A percentile compares a stretch with the other conserved stretches of the same genome.
Conservation (phyloP, 306 rosid genomes). For the Hippophae gyantsensis region DNA sequence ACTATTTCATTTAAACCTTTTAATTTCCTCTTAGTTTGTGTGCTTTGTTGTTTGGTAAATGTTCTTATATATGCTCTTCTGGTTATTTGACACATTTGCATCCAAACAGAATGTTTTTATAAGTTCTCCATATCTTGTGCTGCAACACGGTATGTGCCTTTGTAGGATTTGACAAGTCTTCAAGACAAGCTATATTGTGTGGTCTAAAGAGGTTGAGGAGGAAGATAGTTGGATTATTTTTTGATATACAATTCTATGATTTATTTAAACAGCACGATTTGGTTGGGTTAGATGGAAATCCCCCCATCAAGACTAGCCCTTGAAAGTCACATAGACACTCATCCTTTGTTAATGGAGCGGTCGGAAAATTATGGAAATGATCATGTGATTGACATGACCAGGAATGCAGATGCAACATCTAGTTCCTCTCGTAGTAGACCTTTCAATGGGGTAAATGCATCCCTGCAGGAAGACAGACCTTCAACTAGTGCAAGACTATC, state of each 20-base stretch:
- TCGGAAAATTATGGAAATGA: conserved; percentile 31
- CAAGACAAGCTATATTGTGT: conserved; percentile 15
- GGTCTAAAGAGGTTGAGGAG: conserved; percentile 13
- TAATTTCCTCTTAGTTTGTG: background rate
- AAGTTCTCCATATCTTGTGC: conserved; percentile 12
- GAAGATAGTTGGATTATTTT: conserved; percentile 10
- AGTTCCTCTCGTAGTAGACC: conserved; percentile 40
- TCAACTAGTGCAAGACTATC: conserved; percentile 27
- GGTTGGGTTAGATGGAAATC: conserved; percentile 54
- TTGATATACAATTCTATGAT: conserved; percentile 25
- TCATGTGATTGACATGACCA: conserved; percentile 52
- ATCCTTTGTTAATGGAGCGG: conserved; percentile 56
- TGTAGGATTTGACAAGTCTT: conserved; percentile 8
- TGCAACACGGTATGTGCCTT: conserved; percentile 9
- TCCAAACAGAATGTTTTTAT: conserved; percentile 22
- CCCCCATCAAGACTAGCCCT: conserved; percentile 33
- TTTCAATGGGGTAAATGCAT: conserved; percentile 29
- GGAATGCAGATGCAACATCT: conserved; percentile 35
- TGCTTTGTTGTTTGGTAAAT: background rate
- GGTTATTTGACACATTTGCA: conserved; percentile 7
- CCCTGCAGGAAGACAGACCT: conserved; percentile 45
- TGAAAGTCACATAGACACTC: conserved; percentile 35
- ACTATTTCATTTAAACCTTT: background rate
- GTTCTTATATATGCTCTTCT: background rate
- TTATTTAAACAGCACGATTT: conserved; percentile 23